phyloP scores from a whole-genome alignment of 257 asterid species.

The Apocynum venetum region DNA sequence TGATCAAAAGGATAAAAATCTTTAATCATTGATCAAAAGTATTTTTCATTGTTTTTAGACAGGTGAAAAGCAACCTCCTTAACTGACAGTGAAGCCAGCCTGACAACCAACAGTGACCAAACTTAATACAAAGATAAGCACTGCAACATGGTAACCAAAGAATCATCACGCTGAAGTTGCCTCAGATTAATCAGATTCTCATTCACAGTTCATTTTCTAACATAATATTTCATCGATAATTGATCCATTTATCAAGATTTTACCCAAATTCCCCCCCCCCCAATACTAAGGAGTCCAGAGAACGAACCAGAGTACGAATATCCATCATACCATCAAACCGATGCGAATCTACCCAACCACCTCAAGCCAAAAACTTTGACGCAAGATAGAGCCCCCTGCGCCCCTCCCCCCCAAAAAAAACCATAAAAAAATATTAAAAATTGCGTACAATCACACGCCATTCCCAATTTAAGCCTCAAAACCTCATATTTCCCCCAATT shows the following conservation, averaged over 20 bases:
- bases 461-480: not conserved
- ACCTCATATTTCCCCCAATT: not conserved
- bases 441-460: not conserved
- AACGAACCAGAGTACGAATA: not conserved
- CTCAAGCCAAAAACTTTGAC: not conserved
- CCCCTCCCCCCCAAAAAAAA: no score
- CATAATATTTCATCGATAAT: not conserved
- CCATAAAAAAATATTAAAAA: not conserved
- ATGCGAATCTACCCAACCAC: not conserved
- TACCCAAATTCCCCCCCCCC: not conserved
- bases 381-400: not conserved
- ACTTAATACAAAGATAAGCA: not conserved
- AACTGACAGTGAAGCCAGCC: not conserved
- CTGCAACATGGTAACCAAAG: not conserved
- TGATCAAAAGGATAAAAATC: not conserved
- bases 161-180: not conserved
- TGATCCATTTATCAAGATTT: not conserved
- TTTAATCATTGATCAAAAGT: not conserved
- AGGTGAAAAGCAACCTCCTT: not conserved
- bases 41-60: no score
- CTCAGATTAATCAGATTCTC: not conserved
- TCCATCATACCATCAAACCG: not conserved
- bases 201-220: not conserved
- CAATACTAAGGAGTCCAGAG: not conserved
- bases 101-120: not conserved